phyloP scores from a whole-genome alignment of 306 rosid genomes.

The Dryas alaskensis region DNA sequence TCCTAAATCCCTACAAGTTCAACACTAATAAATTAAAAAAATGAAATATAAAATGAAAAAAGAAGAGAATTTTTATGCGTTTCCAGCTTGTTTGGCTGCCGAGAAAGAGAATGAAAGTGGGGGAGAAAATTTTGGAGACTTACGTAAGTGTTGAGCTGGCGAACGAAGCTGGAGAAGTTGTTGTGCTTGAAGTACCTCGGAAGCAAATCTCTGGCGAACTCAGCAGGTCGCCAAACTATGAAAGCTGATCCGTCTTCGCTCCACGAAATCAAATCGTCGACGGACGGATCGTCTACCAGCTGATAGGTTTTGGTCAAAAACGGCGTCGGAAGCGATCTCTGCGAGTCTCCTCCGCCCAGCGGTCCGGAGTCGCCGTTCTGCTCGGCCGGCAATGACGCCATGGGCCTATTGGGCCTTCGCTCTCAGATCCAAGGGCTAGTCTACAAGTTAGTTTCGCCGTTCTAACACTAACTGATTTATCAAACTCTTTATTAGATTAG shows the following conservation, averaged over 20 bases:
- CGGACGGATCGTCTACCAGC: constrained; percentile 78
- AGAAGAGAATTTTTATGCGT: not conserved
- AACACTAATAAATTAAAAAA: not conserved
- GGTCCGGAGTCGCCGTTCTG: constrained; percentile 64
- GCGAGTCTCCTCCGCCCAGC: constrained; percentile 37
- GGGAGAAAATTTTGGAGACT: constrained; percentile 1
- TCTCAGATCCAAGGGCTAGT: constrained; percentile 47
- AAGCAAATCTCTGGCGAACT: constrained; percentile 95
- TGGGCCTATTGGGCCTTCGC: constrained; percentile 6
- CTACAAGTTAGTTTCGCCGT: constrained; percentile 3
- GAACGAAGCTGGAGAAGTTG: constrained; percentile 94
- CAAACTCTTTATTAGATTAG: not conserved
- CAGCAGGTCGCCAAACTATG: constrained; percentile 93
- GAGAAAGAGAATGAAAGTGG: not conserved
- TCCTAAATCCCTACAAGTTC: constrained; percentile 73
- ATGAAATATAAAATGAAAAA: too few relatives aligned
- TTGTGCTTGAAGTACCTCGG: constrained; percentile 89
- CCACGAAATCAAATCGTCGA: constrained; percentile 85
- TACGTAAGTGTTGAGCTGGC: constrained; percentile 95
- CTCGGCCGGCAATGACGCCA: constrained; percentile 71
- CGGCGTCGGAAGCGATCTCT: constrained; percentile 90
- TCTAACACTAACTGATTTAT: not conserved
- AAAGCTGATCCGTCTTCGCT: constrained; percentile 80
- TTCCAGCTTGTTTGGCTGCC: not conserved
- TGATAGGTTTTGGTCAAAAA: constrained; percentile 80